phyloP scores from a whole-genome alignment of 352 stramenopile genomes.

The Pythium brachiatum region DNA sequence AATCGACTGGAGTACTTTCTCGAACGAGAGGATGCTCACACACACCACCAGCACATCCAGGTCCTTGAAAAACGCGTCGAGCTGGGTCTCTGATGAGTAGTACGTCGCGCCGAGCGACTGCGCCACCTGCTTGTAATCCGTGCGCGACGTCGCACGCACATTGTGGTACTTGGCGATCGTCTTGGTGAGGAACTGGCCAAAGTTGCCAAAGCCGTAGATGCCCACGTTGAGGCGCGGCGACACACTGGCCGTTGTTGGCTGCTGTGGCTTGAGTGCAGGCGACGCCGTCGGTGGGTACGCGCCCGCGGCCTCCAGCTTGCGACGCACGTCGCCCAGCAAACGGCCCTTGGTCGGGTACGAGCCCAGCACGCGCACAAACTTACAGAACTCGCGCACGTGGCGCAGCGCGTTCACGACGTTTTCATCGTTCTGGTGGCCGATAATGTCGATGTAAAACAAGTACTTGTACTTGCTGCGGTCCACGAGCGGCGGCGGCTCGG shows the following conservation, averaged over 20 bases:
- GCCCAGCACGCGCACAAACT: constrained; percentile 83
- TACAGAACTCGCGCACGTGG: constrained; percentile 75
- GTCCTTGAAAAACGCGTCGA: constrained; percentile 88
- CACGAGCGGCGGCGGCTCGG: constrained; percentile 15
- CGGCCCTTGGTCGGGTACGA: constrained; percentile 79
- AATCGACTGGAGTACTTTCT: constrained; percentile 61
- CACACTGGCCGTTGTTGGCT: constrained; percentile 21
- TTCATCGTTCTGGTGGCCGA: constrained; percentile 60
- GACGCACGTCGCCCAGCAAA: constrained; percentile 51
- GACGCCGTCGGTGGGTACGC: constrained; percentile 23
- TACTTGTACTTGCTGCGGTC: constrained; percentile 71
- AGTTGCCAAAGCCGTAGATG: constrained; percentile 96
- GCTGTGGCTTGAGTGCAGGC: not conserved
- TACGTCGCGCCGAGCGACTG: constrained; percentile 55
- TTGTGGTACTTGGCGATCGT: constrained; percentile 91
- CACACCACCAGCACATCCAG: constrained; percentile 95
- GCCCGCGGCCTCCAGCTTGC: constrained; percentile 49
- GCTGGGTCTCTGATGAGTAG: constrained; percentile 58
- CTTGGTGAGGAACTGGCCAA: constrained; percentile 97
- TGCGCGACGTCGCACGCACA: constrained; percentile 85
- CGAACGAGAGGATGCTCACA: constrained; percentile 79
- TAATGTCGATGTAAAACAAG: constrained; percentile 75
- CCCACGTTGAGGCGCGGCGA: constrained; percentile 89
- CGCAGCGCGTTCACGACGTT: constrained; percentile 71
- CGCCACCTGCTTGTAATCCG: constrained; percentile 74